Conservation (phyloP, 345 rosid species). For the Populus tremula region DNA sequence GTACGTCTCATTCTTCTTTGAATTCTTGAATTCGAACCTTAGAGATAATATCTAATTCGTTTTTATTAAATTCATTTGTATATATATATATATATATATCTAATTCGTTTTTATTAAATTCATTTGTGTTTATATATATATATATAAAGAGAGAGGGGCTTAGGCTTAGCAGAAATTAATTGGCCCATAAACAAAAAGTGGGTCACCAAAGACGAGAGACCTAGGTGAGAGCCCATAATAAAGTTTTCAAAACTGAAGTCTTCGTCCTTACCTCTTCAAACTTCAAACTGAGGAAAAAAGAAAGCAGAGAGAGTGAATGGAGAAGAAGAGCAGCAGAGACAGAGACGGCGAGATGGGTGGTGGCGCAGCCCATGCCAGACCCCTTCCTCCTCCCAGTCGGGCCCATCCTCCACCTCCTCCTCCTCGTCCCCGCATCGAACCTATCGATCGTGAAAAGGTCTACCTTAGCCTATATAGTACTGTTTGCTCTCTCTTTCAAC, state of each 20-base stretch:
- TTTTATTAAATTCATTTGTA: no score
- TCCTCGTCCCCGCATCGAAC: not conserved
- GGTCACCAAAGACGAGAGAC: not conserved
- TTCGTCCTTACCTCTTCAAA: not conserved
- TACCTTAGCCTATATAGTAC: no score
- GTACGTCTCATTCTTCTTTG: no score
- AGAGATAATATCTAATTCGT: no score
- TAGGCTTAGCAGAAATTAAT: not conserved
- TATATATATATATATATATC: no score
- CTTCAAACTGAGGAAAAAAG: not conserved
- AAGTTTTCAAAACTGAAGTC: not conserved
- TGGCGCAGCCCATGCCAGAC: not conserved
- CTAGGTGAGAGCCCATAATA: not conserved
- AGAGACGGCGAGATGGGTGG: constrained; percentile 6
- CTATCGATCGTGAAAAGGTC: constrained; percentile 19
- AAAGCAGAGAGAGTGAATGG: not conserved
- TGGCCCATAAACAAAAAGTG: not conserved
- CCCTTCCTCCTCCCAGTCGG: not conserved
- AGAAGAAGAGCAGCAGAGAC: constrained; percentile 1
- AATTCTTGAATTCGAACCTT: no score
- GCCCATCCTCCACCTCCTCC: not conserved
- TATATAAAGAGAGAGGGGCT: not conserved
- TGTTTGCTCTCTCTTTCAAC: not conserved
- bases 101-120: no score
- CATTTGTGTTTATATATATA: no score